Percentiles rank a stretch among this genome's conserved stretches.
Evolutionary conservation across 352 stramenopile genomes (phyloP).

Genomic region (Phytopythium vexans): DNA sequence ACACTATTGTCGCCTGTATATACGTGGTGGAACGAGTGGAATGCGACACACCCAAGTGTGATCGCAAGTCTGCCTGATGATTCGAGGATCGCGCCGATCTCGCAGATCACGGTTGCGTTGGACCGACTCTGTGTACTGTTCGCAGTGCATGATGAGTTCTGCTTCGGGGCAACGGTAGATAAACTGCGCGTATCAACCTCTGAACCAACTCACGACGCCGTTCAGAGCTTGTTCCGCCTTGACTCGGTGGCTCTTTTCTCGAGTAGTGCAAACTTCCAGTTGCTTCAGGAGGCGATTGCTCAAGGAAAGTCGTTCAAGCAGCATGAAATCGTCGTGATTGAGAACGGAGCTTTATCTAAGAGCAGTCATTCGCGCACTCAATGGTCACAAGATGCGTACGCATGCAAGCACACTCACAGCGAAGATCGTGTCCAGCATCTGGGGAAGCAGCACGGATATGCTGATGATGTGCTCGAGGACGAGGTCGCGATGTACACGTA

Average conservation of each 20-base stretch:
- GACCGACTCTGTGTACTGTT: conserved; percentile 51
- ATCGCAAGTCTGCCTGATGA: conserved; percentile 35
- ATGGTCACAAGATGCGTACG: conserved; percentile 45
- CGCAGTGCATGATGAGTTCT: conserved; percentile 53
- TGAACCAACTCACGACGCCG: conserved; percentile 23
- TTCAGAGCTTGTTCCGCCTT: conserved; percentile 33
- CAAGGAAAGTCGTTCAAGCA: conserved; percentile 13
- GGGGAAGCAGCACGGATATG: conserved; percentile 16
- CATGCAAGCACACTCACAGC: conserved; percentile 35
- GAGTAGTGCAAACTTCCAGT: conserved; percentile 17
- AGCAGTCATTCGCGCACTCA: conserved; percentile 45
- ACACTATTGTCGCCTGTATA: conserved; percentile 74
- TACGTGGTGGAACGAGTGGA: conserved; percentile 85
- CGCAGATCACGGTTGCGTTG: conserved; percentile 46
- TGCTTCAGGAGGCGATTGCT: conserved; percentile 26
- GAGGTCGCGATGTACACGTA: conserved; percentile 76
- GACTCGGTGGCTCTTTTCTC: conserved; percentile 35
- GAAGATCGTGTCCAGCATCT: conserved; percentile 10
- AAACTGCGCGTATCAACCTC: conserved; percentile 30
- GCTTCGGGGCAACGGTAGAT: conserved; percentile 45
- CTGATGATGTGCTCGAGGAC: conserved; percentile 10
- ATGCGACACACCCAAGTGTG: conserved; percentile 64
- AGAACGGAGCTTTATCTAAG: conserved; percentile 29
- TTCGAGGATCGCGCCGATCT: conserved; percentile 60
- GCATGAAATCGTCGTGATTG: conserved; percentile 45